Evolutionary conservation across 306 rosid species (phyloP).

Genomic region (Bauhinia variegata): DNA sequence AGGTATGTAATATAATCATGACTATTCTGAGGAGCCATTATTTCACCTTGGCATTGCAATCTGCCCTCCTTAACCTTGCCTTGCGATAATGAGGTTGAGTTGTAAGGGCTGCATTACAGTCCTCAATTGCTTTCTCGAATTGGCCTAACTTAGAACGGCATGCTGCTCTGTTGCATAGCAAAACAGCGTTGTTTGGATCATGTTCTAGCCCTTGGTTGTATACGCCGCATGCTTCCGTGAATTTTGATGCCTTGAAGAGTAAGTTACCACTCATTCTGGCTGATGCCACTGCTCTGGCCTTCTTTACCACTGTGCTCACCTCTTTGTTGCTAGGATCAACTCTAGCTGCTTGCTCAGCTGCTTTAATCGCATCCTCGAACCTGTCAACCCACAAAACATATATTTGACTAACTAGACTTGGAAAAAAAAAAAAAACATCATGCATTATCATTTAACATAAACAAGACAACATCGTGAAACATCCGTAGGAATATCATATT

Average conservation of each 20-base stretch:
- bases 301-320: slow-evolving; percentile 57
- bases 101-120: slow-evolving; percentile 75
- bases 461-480: no score
- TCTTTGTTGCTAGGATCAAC: slow-evolving; percentile 70
- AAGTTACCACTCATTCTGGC: slow-evolving; percentile 85
- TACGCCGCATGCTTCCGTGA: slow-evolving; percentile 61
- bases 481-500: not conserved
- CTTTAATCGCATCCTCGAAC: slow-evolving; percentile 77
- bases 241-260: slow-evolving; percentile 84
- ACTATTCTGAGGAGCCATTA: slow-evolving; percentile 8
- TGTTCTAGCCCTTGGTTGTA: slow-evolving; percentile 87
- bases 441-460: no score
- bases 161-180: slow-evolving; percentile 92
- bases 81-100: slow-evolving; percentile 82
- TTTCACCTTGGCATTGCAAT: slow-evolving; percentile 83
- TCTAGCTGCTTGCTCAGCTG: slow-evolving; percentile 64
- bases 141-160: slow-evolving; percentile 89
- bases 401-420: not conserved
- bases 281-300: slow-evolving; percentile 60
- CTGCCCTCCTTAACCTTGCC: slow-evolving; percentile 87
- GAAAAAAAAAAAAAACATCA: not conserved
- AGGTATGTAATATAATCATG: not conserved
- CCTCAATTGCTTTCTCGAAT: slow-evolving; percentile 91
- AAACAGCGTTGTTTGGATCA: slow-evolving; percentile 72
- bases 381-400: slow-evolving; percentile 40